Base-by-base conservation (phyloP, 352 stramenopile genomes). In the Sclerospora graminicola region DNA sequence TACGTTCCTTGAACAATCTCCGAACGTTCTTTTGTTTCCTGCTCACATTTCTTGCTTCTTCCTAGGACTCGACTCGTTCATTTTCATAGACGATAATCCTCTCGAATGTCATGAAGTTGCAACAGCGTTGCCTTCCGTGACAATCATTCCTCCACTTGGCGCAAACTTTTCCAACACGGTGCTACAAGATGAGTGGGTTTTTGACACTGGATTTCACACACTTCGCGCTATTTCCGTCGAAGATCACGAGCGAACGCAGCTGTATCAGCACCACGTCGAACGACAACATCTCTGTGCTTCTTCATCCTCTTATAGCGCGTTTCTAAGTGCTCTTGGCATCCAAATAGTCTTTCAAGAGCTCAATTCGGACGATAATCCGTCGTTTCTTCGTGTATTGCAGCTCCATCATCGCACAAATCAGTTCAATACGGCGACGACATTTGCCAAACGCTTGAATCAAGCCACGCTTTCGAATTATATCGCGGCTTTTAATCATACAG, bases 21-120 rank as follows among this genome's bases (percentile, higher is more conserved):
- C n/a, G n/a, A n/a, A n/a, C n/a, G n/a, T n/a, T n/a, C n/a, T n/a
- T n/a, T n/a, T n/a, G n/a, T n/a, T n/a, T n/a, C n/a, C 28, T 33
- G 13, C 28, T 33, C 9, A 33, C 28, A 3, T 30, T 30, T 30
- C 10, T 30, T 33, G 28, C 28, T 33, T 5, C 4, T 13, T 9
- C 8, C 15, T 35, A 73, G 66, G 64, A 2, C 43, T 86, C 27
- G 73, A 84, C 34, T 69, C 70, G 8, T 80, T 84, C 37, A 42
- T 89, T 15, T 84, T 89, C 21, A 60, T 89, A 14, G 77, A 89
- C 18, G 77, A 86, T 43, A 89, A 82, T 21, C 59, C 64, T 7
- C 42, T 84, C 24, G 77, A 89, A 27, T 89, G 77, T 49, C 58
- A 67, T 32, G 69, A 84, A 64, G 77, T 89, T 1, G 38, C 38